A percentile compares a stretch with the other conserved stretches of the same genome.
phyloP scores from a whole-genome alignment of 306 rosid genomes.

The Inga leiocalycina region DNA sequence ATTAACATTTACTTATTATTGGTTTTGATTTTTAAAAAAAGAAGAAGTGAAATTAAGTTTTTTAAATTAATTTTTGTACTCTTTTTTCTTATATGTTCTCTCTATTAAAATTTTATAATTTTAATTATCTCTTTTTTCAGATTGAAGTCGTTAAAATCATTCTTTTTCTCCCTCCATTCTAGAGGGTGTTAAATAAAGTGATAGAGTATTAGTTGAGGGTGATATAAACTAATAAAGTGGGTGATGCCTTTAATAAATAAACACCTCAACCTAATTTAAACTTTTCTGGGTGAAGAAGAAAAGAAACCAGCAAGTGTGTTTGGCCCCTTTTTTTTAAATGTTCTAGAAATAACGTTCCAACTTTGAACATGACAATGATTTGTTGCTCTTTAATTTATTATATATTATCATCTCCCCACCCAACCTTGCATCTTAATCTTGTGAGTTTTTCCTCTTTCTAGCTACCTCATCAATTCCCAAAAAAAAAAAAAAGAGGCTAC shows the following conservation, averaged over 20 bases:
- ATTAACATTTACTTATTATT: no score
- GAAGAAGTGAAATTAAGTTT: no score
- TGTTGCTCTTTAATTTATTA: neutral
- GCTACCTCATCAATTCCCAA: neutral
- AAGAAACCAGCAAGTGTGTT: neutral
- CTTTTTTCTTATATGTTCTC: no score
- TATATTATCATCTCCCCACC: conserved; percentile 2
- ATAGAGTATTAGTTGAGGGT: conserved; percentile 3
- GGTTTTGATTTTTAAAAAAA: no score
- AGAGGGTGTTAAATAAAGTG: neutral
- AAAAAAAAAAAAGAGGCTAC: no score
- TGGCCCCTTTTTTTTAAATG: neutral
- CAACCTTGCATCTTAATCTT: conserved; percentile 22
- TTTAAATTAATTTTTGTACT: no score
- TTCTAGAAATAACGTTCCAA: conserved; percentile 25
- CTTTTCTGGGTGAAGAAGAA: neutral
- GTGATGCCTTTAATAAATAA: neutral
- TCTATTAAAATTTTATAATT: no score
- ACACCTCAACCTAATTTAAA: neutral
- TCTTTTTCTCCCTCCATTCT: no score
- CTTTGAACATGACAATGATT: neutral
- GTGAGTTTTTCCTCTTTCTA: neutral
- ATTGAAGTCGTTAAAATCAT: no score
- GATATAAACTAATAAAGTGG: neutral
- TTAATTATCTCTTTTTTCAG: no score